phyloP scores from a whole-genome alignment of 768 basidiomycete species.

The Psilocybe cyanescens region DNA sequence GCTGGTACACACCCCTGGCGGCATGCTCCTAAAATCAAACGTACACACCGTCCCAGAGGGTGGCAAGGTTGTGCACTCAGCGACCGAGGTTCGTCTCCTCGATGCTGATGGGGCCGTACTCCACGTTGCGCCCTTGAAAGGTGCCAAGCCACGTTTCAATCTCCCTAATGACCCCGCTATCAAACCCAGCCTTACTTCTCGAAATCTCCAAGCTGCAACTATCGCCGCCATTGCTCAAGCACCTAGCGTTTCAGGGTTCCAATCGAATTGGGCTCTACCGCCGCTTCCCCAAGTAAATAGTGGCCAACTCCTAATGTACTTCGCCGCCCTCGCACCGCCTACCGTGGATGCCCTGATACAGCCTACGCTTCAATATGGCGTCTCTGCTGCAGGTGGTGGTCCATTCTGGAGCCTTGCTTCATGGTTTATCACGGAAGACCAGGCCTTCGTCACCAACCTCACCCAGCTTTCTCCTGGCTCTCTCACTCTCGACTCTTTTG shows the following conservation, averaged over 20 bases:
- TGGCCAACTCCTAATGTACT: conserved; percentile 1
- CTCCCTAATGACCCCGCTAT: not conserved
- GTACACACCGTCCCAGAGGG: not conserved
- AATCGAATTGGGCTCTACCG: not conserved
- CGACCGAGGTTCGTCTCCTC: conserved; percentile 4
- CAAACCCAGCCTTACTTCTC: not conserved
- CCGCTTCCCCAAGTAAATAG: conserved; percentile 4
- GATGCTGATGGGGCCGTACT: conserved; percentile 3
- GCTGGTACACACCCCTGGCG: not conserved
- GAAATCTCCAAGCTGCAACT: not conserved
- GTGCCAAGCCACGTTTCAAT: not conserved
- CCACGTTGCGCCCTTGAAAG: not conserved
- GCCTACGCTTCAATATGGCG: conserved; percentile 1
- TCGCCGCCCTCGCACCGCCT: no score
- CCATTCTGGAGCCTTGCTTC: conserved; percentile 3
- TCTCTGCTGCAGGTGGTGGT: conserved; percentile 1
- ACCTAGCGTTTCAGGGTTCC: not conserved
- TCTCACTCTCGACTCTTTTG: not conserved
- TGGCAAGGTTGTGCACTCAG: no score
- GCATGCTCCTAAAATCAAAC: conserved; percentile 5
- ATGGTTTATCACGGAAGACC: not conserved
- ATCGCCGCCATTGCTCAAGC: not conserved
- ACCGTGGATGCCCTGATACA: not conserved
- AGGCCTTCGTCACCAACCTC: conserved; percentile 1
- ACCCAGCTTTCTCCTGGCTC: not conserved